Evolutionary conservation across 768 basidiomycete species (phyloP), one percentile per base, ranked within the genome.

Genomic region (Plicaturopsis crispa): DNA sequence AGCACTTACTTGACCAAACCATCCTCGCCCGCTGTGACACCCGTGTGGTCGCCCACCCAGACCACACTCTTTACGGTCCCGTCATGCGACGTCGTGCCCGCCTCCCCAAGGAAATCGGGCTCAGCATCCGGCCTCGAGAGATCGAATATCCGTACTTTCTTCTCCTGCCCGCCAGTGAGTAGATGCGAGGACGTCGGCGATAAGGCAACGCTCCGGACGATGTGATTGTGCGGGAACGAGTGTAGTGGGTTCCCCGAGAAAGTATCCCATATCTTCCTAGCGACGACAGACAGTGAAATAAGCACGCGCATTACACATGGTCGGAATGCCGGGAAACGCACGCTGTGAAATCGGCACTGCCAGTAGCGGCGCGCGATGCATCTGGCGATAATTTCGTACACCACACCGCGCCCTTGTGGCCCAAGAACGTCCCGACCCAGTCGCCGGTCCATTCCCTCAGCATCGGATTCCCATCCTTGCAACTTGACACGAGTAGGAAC

Each of bases 381-480:
- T 97, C 93, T 16, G 72, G 63, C 19, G 85, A 89, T 43, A 99
- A 76, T 62, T 96, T 94, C 35, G 87, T 86, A 48, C 86, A 81
- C 94, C 94, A 99, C 3, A 99, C 94, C 6, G 94, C 94, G 50
- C 94, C 96, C 59, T 89, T 87, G 64, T 87, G 84, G 17, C 85
- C 84, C 30, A 88, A 69, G 58, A 87, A 89, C 13, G 85, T 88
- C 24, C 96, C 96, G 56, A 96, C 87, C 96, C 96, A 99, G 61
- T 99, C 96, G 23, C 94, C 94, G 39, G 89, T 87, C 93, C 93
- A 94, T 54, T 91, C 85, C 54, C 91, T 78, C 48, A 96, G 67
- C 89, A 94, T 93, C 32, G 91, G 93, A 52, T 91, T 97, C 23
- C 96, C 96, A 71, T 98, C 96, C 65, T 98, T 99, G 70, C 96